phyloP scores from a whole-genome alignment of 139 green algal species.

The Penium margaritaceum region DNA sequence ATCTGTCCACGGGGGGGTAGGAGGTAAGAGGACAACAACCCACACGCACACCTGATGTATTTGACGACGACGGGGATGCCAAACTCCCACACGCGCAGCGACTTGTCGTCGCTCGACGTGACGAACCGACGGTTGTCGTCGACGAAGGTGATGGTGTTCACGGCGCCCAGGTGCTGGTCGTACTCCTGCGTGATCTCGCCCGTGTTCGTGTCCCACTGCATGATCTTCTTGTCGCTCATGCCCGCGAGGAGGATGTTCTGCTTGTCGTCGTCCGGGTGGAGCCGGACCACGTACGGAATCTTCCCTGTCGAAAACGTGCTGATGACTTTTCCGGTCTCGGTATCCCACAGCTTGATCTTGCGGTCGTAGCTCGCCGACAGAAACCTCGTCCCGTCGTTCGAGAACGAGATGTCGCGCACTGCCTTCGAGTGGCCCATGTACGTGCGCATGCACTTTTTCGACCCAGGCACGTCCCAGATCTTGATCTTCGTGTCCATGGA shows the following conservation, averaged over 20 bases:
- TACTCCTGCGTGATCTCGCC: constrained; percentile 86
- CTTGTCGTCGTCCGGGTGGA: constrained; percentile 80
- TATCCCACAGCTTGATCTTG: constrained; percentile 93
- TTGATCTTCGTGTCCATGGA: constrained; percentile 90
- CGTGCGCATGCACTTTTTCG: constrained; percentile 83
- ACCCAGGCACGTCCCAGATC: constrained; percentile 88
- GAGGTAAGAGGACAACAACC: no score
- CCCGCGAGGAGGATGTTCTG: constrained; percentile 86
- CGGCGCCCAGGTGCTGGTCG: constrained; percentile 89
- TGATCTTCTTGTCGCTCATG: constrained; percentile 82
- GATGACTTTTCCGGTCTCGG: constrained; percentile 79
- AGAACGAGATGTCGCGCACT: constrained; percentile 86
- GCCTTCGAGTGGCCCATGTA: constrained; percentile 90
- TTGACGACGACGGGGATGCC: constrained; percentile 80
- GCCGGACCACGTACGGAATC: constrained; percentile 70
- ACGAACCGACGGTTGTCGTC: constrained; percentile 67
- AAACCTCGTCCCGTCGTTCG: constrained; percentile 77
- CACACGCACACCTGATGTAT: constrained; percentile 52
- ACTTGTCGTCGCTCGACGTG: constrained; percentile 82
- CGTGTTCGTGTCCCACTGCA: constrained; percentile 76
- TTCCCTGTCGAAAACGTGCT: constrained; percentile 52
- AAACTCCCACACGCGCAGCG: constrained; percentile 94
- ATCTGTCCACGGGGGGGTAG: no score
- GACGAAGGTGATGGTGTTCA: constrained; percentile 96
- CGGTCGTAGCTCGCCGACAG: constrained; percentile 60